Percentiles rank a stretch among this genome's conserved stretches.
Conservation (phyloP, 345 rosid species). For the Aquilaria malaccensis region DNA sequence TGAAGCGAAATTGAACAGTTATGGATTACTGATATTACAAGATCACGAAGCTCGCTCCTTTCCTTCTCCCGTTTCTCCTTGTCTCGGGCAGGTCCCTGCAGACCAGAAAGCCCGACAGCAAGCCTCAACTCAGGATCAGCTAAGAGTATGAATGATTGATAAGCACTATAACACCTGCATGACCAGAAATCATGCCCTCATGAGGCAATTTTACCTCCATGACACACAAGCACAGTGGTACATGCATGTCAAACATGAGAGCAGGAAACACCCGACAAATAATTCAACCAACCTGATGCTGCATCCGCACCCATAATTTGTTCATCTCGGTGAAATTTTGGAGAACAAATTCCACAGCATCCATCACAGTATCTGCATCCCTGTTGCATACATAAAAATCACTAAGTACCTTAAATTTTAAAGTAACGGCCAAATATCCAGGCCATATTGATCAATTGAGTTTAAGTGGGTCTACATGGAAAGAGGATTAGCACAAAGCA, state of each 20-base stretch:
- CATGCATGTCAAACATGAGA: slow-evolving; percentile 65
- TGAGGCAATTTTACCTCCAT: slow-evolving; percentile 59
- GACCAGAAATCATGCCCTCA: slow-evolving; percentile 95
- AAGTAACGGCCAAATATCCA: background rate
- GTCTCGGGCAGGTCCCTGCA: slow-evolving; percentile 99
- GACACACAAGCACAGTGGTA: slow-evolving; percentile 55
- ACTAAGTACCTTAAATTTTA: slow-evolving; percentile 6
- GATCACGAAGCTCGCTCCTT: slow-evolving; percentile 99
- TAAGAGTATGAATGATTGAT: slow-evolving; percentile 89
- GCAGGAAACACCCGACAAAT: slow-evolving; percentile 42
- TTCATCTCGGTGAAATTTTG: slow-evolving; percentile 99
- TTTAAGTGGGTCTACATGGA: background rate
- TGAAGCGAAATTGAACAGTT: slow-evolving; percentile 39
- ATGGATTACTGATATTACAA: slow-evolving; percentile 63
- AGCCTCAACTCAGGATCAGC: slow-evolving; percentile 97
- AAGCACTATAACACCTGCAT: slow-evolving; percentile 92
- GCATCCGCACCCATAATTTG: slow-evolving; percentile 99
- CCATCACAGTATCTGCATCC: slow-evolving; percentile 89
- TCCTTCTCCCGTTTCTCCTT: slow-evolving; percentile 99
- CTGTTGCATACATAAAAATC: slow-evolving; percentile 32
- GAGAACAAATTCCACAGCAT: slow-evolving; percentile 94
- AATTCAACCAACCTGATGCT: slow-evolving; percentile 96
- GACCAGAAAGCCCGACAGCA: slow-evolving; percentile 99
- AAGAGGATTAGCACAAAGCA: no score
- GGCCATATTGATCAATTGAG: background rate